Conservation (phyloP, 306 rosid genomes). For the Arachis stenosperma region DNA sequence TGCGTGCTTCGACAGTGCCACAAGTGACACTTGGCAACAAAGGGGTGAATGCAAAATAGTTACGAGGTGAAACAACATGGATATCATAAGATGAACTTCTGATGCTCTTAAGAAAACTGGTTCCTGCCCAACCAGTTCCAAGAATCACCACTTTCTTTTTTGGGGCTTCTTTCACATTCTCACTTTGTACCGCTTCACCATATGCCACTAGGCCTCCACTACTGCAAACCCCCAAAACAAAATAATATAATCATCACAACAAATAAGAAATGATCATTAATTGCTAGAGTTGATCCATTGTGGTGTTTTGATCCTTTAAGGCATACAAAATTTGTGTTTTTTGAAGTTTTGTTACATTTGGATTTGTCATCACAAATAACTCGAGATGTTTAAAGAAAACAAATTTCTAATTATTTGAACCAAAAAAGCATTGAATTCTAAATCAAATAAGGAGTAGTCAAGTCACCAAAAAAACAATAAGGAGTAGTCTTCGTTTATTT, state of each 20-base stretch:
- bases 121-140: slow-evolving; percentile 99
- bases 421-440: too few species aligned
- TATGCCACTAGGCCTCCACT: slow-evolving; percentile 80
- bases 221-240: slow-evolving; percentile 46
- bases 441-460: too few species aligned
- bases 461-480: too few species aligned
- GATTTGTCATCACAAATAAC: too few species aligned
- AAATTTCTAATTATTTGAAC: too few species aligned
- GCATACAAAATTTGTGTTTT: too few species aligned
- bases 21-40: slow-evolving; percentile 88
- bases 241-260: neutral
- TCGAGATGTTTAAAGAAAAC: too few species aligned
- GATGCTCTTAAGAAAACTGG: slow-evolving; percentile 77
- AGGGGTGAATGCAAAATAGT: slow-evolving; percentile 95
- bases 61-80: slow-evolving; percentile 90
- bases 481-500: too few species aligned
- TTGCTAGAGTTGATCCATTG: too few species aligned
- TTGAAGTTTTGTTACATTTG: too few species aligned
- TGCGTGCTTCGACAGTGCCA: slow-evolving; percentile 92
- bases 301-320: too few species aligned
- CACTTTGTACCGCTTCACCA: slow-evolving; percentile 53
- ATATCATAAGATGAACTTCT: slow-evolving; percentile 64
- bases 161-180: neutral
- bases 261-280: too few species aligned
- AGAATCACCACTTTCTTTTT: slow-evolving; percentile 87